Evolutionary conservation across 371 early-diverging fungal species (phyloP), one percentile per base, ranked within the genome.

Genomic region (Globomyces sp.): DNA sequence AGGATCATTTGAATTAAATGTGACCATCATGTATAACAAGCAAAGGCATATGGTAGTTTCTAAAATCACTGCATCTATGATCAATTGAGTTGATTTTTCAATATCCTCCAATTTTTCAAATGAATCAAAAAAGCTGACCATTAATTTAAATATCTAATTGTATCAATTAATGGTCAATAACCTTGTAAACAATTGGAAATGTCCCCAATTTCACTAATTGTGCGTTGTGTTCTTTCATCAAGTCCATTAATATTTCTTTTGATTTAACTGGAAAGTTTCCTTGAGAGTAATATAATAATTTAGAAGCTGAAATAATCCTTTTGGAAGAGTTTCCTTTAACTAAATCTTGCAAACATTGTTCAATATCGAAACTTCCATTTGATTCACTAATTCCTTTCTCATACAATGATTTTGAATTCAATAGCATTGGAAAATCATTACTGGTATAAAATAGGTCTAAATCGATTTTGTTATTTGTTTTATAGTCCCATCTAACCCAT

Each of bases 1-100:
- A 8, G 68, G 69, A 36, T 82, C 70, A 3, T 70, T 67, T 24
- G 77, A 69, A 49, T 85, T 77, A 2, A 73, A 73, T 45, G 81
- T 79, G 5, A 86, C 65, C 42, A 89, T 65, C 71, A 87, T 51
- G 58, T 81, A 89, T 40, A 86, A 51, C 1, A 87, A 68, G 24
- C 87, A 85, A 46, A 90, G 73, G 64, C 82, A 82, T 3, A 85
- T 71, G 10, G 84, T 81, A 48, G 86, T 85, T 60, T 90, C 90
- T 6, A 55, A n/a, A 9, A 55, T 40, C 4, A 55, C 40, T 4
- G 55, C 55, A 37, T 55, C 55, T 1, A 55, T 55, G 5, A 55
- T 55, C 4, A 55, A 36, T 39, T 55, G 55, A 6, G 55, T 55
- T 39, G 36, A 36, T 39, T 36, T 4, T 6, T 36, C 36, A 6